phyloP scores from a whole-genome alignment of 1,139 yeast genomes.

The Diutina neorugosa region DNA sequence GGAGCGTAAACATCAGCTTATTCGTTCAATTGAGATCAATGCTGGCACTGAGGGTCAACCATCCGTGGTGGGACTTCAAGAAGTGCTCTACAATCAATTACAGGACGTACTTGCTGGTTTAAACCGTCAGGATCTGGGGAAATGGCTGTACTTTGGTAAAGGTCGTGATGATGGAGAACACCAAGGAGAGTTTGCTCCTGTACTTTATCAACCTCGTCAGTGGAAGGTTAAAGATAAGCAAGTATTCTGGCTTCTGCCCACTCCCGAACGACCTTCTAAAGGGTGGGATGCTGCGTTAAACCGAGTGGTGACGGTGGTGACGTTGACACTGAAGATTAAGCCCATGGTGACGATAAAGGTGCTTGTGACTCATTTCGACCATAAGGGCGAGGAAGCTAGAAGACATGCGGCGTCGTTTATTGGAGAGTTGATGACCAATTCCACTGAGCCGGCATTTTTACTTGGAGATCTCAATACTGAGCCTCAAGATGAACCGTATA shows the following conservation, averaged over 20 bases:
- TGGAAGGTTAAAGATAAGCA: conserved; percentile 24
- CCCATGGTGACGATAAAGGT: conserved; percentile 27
- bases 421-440: neutral
- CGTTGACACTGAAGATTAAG: conserved; percentile 16
- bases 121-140: conserved; percentile 14
- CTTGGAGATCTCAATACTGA: conserved; percentile 46
- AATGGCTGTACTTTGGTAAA: conserved; percentile 34
- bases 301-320: conserved; percentile 33
- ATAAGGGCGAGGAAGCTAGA: conserved; percentile 32
- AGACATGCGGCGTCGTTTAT: conserved; percentile 5
- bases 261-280: conserved; percentile 33
- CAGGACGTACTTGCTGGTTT: conserved; percentile 28
- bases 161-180: conserved; percentile 34
- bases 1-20: conserved; percentile 23
- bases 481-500: conserved; percentile 35
- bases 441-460: conserved; percentile 17
- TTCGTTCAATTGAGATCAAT: conserved; percentile 25
- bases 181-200: conserved; percentile 34
- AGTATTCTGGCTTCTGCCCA: conserved; percentile 33
- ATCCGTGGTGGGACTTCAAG: conserved; percentile 39
- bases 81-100: conserved; percentile 40
- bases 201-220: conserved; percentile 23
- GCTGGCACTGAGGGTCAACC: conserved; percentile 13
- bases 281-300: conserved; percentile 49
- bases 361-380: conserved; percentile 50